Evolutionary conservation across 139 green algal genomes (phyloP).

Genomic region (Tetraselmis striata): DNA sequence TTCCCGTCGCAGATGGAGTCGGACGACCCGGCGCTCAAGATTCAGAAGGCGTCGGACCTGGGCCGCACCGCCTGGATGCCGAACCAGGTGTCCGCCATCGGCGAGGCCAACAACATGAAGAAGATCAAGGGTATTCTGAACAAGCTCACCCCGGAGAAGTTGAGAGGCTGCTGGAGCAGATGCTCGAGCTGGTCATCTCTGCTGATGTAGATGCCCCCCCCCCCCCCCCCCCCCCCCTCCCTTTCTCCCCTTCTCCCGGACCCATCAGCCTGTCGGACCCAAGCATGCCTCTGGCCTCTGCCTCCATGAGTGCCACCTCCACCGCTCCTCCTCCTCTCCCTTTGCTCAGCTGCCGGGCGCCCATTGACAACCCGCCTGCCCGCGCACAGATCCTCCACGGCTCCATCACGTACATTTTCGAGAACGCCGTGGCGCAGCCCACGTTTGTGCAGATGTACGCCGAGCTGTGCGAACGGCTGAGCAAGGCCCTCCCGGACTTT

Average conservation of each 20-base stretch:
- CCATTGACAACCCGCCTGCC: too few relatives aligned
- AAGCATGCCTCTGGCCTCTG: too few relatives aligned
- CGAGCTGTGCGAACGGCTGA: constrained; percentile 44
- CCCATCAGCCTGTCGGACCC: too few relatives aligned
- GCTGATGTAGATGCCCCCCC: constrained; percentile 34
- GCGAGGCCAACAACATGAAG: constrained; percentile 31
- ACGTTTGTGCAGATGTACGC: constrained; percentile 94
- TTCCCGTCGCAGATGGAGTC: constrained; percentile 25
- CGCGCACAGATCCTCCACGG: constrained; percentile 45
- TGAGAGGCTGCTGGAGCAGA: constrained; percentile 78
- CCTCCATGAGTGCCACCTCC: too few relatives aligned
- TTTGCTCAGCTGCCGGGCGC: too few relatives aligned
- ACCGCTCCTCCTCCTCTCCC: too few relatives aligned
- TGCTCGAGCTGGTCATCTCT: constrained; percentile 70
- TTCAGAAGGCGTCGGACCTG: constrained; percentile 62
- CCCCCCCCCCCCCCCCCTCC: constrained; percentile 60
- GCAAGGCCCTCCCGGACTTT: constrained; percentile 61
- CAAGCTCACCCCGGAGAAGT: constrained; percentile 99
- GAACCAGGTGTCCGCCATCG: constrained; percentile 7
- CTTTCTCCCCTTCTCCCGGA: too few relatives aligned
- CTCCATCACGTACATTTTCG: constrained; percentile 91
- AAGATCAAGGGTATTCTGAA: constrained; percentile 96
- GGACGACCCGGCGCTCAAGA: constrained; percentile 41
- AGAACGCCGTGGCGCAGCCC: constrained; percentile 94
- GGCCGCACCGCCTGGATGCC: constrained; percentile 64